Percentiles rank a stretch among this genome's conserved stretches.
Evolutionary conservation across 768 basidiomycete species (phyloP).

Genomic region (Lactarius indigo): DNA sequence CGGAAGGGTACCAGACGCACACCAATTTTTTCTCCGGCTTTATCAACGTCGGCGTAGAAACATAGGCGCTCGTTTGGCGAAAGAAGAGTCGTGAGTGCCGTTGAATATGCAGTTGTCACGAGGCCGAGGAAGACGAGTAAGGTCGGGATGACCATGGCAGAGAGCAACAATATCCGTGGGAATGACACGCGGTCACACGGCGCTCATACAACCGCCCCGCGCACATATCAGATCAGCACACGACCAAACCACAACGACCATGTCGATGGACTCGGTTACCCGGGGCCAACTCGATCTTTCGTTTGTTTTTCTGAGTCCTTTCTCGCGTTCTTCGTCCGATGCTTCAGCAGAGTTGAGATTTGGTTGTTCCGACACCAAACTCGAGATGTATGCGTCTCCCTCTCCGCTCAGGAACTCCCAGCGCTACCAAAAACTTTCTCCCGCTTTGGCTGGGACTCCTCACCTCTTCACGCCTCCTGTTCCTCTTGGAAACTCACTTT

Average conservation of each 20-base stretch:
- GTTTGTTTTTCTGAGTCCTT: not conserved
- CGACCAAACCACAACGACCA: not conserved
- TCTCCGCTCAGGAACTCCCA: slow-evolving; percentile 18
- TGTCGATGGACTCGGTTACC: slow-evolving; percentile 5
- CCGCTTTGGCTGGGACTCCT: slow-evolving; percentile 20
- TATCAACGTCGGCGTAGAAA: slow-evolving; percentile 96
- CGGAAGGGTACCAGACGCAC: slow-evolving; percentile 41
- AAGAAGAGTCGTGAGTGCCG: slow-evolving; percentile 78
- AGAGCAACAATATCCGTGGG: slow-evolving; percentile 15
- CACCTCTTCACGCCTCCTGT: slow-evolving; percentile 23
- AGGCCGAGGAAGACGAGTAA: slow-evolving; percentile 25
- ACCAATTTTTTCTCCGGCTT: slow-evolving; percentile 88
- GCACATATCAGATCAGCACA: no score
- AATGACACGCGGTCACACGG: not conserved
- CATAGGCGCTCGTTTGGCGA: slow-evolving; percentile 79
- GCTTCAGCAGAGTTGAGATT: slow-evolving; percentile 4
- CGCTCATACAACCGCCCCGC: not conserved
- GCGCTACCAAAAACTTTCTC: slow-evolving; percentile 10
- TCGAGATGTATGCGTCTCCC: slow-evolving; percentile 26
- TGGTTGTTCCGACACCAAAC: not conserved
- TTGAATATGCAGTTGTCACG: slow-evolving; percentile 35
- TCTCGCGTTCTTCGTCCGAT: slow-evolving; percentile 12
- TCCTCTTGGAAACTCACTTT: slow-evolving; percentile 3
- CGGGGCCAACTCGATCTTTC: not conserved
- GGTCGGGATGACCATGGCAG: slow-evolving; percentile 23